Base-by-base conservation (phyloP, 768 basidiomycete species). In the Termitomyces sp. region DNA sequence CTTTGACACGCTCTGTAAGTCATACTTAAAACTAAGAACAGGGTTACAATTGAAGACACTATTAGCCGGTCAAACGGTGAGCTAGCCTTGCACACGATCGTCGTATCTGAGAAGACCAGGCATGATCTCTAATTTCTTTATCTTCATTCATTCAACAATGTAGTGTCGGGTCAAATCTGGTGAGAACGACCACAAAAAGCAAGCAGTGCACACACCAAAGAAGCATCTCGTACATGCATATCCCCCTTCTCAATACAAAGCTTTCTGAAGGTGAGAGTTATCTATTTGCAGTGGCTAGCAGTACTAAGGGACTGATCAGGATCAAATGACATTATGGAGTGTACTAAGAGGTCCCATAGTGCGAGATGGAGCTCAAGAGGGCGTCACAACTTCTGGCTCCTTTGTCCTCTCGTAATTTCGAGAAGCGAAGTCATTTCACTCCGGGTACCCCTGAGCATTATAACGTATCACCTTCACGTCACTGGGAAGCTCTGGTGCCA, bases 291-390 rank as follows among this genome's bases (percentile, higher is more conserved):
- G 32, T 17, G n/a, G 27, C 54, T 29, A 52, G 14, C 11, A 25
- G 31, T 2, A n/a, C n/a, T n/a, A 17, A 41, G 2, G 25, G 11
- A 44, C 59, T 50, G 60, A 73, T 74, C 73, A 57, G 70, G 71
- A 60, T 74, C 71, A 62, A 75, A 77, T n/a, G n/a, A n/a, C n/a
- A n/a, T n/a, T n/a, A n/a, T n/a, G 72, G 71, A 43, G 75, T 66
- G 58, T 70, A 73, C 73, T 76, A 3, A 27, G 17, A 48, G 19
- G 21, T n/a, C 34, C 10, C 29, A 46, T 46, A 34, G 10, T 45
- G 27, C 31, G 35, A 44, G 40, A n/a, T 47, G 2, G 27, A 8
- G 25, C 34, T 21, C 25, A 14, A 57, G 31, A 51, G 32, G 55
- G n/a, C n/a, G 47, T 21, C 69, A 54, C 71, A 70, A 29, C 68